These are phyloP conservation scores for Pistacia vera DNA, from an alignment of 345 rosid genomes.

Conservation along the genomic window DNA sequence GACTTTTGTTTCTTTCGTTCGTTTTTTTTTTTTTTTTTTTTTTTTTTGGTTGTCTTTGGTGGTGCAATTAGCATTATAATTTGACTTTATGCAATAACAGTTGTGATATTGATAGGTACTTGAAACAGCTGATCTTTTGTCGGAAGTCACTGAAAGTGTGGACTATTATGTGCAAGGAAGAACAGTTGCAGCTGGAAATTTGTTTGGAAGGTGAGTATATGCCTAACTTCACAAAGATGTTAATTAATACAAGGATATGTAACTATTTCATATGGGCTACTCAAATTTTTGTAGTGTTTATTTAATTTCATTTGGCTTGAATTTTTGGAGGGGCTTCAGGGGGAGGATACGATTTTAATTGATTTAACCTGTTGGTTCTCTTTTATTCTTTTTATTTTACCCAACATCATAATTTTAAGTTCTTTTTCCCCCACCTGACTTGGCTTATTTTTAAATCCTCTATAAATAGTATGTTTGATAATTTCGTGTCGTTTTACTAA, in stretches of 20 bases:
- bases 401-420: not conserved
- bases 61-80: not conserved
- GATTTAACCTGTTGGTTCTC: conserved; percentile 8
- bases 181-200: conserved; percentile 94
- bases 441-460: not conserved
- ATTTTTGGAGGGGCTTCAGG: not conserved
- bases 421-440: not conserved
- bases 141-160: conserved; percentile 98
- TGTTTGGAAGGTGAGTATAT: conserved; percentile 82
- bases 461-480: too few species aligned
- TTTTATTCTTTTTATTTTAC: not conserved
- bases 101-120: conserved; percentile 58
- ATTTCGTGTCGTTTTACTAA: too few species aligned
- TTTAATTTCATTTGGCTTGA: conserved; percentile 1
- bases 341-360: not conserved
- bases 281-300: not conserved
- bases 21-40: too few species aligned
- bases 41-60: too few species aligned
- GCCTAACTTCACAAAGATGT: conserved; percentile 6
- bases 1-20: too few species aligned
- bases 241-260: conserved; percentile 5
- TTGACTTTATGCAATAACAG: not conserved
- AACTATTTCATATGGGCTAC: conserved; percentile 3
- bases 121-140: conserved; percentile 95
- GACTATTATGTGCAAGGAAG: conserved; percentile 98